phyloP scores from a whole-genome alignment of 306 rosid species.

The Vigna mungo region DNA sequence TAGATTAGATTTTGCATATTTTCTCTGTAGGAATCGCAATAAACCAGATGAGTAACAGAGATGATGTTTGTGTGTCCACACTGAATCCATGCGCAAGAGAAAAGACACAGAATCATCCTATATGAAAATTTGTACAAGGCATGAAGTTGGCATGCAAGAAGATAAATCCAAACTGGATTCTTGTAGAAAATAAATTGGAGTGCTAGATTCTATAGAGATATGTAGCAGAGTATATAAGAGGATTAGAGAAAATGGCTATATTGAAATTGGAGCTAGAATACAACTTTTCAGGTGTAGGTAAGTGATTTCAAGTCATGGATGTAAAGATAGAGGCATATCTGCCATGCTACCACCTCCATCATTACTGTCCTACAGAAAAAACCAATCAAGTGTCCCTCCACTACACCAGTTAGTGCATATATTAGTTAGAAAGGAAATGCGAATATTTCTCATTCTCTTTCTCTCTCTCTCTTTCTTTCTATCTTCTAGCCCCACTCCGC shows the following conservation, averaged over 20 bases:
- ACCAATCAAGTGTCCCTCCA: constrained; percentile 69
- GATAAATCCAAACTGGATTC: constrained; percentile 17
- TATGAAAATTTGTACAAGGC: neutral
- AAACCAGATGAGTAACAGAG: neutral
- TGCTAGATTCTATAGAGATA: constrained; percentile 30
- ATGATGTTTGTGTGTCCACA: constrained; percentile 26
- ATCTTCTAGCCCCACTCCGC: constrained; percentile 3
- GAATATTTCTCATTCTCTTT: constrained; percentile 16
- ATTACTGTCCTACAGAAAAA: constrained; percentile 45
- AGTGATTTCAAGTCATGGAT: constrained; percentile 66
- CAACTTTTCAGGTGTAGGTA: constrained; percentile 33
- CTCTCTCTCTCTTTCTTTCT: neutral
- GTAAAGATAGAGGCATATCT: constrained; percentile 50
- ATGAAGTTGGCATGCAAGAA: constrained; percentile 5
- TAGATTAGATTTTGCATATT: constrained; percentile 25
- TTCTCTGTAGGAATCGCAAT: constrained; percentile 37
- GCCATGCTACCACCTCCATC: constrained; percentile 53
- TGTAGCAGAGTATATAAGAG: neutral
- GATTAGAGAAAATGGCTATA: neutral
- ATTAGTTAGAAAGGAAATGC: constrained; percentile 35
- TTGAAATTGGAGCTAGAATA: neutral
- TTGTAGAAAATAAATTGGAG: neutral
- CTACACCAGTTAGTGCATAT: constrained; percentile 50
- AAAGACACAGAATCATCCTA: neutral
- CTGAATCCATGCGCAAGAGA: constrained; percentile 31